Percentiles rank a stretch among this genome's conserved stretches.
phyloP scores from a whole-genome alignment of 148 eudicot genomes.

The Vaccinium macrocarpon region DNA sequence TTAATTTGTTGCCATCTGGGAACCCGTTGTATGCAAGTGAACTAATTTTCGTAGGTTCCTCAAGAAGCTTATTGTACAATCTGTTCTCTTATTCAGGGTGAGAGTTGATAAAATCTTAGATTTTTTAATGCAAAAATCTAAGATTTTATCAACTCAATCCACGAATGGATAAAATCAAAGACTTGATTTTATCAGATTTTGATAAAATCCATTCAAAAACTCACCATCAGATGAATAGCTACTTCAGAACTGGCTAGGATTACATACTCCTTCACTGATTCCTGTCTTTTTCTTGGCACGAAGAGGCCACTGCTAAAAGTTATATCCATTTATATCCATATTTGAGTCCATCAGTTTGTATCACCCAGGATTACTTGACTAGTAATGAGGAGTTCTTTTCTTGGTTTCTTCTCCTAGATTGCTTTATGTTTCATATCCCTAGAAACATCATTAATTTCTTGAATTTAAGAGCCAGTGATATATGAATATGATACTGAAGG shows the following conservation, averaged over 20 bases:
- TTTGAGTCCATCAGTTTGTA: neutral
- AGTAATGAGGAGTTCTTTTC: neutral
- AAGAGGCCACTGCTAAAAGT: neutral
- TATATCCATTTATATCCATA: neutral
- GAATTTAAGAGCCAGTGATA: neutral
- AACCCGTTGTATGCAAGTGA: neutral
- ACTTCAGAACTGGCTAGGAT: neutral
- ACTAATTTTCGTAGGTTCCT: neutral
- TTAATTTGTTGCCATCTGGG: conserved; percentile 8
- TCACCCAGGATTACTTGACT: neutral
- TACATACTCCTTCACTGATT: neutral
- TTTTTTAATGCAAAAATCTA: too few species aligned
- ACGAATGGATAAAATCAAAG: too few species aligned
- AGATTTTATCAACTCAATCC: too few species aligned
- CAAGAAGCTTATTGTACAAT: conserved; percentile 2
- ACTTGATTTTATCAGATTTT: too few species aligned
- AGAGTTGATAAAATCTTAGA: too few species aligned
- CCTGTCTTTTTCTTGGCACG: neutral
- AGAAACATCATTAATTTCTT: neutral
- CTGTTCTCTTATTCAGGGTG: neutral
- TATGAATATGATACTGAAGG: neutral
- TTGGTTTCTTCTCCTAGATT: neutral
- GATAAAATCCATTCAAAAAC: too few species aligned
- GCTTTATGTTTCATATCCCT: neutral
- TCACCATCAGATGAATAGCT: neutral